Evolutionary conservation across 495 filamentous ascomycete genomes (phyloP).

Genomic region (Letharia columbiana): DNA sequence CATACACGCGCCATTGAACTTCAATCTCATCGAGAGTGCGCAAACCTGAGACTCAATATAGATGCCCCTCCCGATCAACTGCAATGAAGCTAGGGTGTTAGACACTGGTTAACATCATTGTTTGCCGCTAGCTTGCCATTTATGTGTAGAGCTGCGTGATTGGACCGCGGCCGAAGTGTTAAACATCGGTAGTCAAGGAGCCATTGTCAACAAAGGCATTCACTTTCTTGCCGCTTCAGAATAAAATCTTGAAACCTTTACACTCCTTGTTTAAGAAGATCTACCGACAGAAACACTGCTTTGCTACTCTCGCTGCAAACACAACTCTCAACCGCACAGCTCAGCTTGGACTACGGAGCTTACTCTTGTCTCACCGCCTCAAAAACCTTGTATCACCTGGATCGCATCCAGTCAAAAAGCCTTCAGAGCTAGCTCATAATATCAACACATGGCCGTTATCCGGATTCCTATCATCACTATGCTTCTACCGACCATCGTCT

Average conservation of each 20-base stretch:
- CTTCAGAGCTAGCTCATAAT: neutral
- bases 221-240: neutral
- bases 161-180: neutral
- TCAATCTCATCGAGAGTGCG: no score
- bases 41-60: no score
- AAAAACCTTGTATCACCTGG: neutral
- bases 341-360: neutral
- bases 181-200: neutral
- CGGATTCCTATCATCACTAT: neutral
- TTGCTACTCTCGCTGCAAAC: neutral
- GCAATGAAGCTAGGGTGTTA: no score
- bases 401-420: neutral
- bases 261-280: neutral
- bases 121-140: neutral
- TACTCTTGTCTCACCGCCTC: neutral
- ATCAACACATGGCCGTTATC: neutral
- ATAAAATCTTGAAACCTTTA: neutral
- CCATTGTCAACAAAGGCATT: neutral
- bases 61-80: no score
- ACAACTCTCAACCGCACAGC: neutral
- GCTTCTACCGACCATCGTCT: neutral
- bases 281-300: neutral
- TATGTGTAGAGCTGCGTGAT: neutral
- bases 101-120: neutral
- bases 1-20: no score